phyloP scores from a whole-genome alignment of 2,329 filamentous ascomycete genomes.

The Elsinoe arachidis region DNA sequence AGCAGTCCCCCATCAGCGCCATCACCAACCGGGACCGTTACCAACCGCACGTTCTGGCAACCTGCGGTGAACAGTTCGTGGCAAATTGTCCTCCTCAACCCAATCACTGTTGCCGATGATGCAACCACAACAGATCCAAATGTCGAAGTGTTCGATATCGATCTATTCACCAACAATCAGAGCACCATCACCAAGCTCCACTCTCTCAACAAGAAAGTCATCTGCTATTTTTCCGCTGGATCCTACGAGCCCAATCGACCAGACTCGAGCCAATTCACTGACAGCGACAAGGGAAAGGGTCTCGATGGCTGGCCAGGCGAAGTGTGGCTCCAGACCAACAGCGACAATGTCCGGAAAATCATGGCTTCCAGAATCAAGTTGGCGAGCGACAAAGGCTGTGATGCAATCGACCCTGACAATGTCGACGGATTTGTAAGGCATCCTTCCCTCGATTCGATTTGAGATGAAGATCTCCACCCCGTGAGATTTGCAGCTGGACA shows the following conservation, averaged over 20 bases:
- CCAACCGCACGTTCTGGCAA: slow-evolving; percentile 35
- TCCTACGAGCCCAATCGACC: slow-evolving; percentile 56
- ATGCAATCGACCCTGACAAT: slow-evolving; percentile 31
- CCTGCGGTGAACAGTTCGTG: slow-evolving; percentile 47
- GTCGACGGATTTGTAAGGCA: slow-evolving; percentile 19
- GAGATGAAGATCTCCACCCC: neutral
- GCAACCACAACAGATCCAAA: slow-evolving; percentile 37
- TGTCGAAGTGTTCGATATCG: slow-evolving; percentile 53
- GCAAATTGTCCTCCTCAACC: slow-evolving; percentile 52
- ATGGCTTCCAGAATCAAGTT: slow-evolving; percentile 53
- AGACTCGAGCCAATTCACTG: slow-evolving; percentile 48
- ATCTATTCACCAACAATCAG: slow-evolving; percentile 47
- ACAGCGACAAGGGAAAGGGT: slow-evolving; percentile 47
- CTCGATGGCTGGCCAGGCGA: slow-evolving; percentile 59
- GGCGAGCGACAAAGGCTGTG: slow-evolving; percentile 38
- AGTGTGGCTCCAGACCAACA: slow-evolving; percentile 55
- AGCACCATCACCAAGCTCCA: slow-evolving; percentile 42
- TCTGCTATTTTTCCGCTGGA: slow-evolving; percentile 69
- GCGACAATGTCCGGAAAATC: slow-evolving; percentile 51
- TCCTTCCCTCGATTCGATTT: neutral
- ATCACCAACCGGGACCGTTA: slow-evolving; percentile 9
- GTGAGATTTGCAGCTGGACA: neutral
- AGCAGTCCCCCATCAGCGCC: slow-evolving; percentile 2
- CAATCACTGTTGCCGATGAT: slow-evolving; percentile 29
- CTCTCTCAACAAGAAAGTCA: slow-evolving; percentile 48